These are phyloP conservation scores for Wallacemonas collosoma DNA, from an alignment of 208 protist genomes.

Conservation along the genomic window DNA sequence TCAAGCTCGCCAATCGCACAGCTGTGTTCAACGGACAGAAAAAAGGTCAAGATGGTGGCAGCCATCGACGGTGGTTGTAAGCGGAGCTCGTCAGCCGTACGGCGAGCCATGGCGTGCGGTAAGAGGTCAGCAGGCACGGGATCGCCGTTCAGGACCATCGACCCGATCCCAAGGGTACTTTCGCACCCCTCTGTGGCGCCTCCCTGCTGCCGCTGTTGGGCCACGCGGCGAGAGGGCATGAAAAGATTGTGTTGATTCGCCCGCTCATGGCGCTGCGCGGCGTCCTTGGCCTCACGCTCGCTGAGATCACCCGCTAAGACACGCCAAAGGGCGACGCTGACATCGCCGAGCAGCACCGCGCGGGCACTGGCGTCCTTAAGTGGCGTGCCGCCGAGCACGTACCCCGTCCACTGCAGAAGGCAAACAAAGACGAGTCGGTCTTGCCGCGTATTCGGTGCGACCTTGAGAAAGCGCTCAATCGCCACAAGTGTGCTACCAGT, in stretches of 20 bases:
- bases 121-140: slow-evolving; percentile 23
- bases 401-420: slow-evolving; percentile 66
- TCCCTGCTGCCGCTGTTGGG: not conserved
- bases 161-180: not conserved
- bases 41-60: slow-evolving; percentile 50
- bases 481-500: slow-evolving; percentile 1
- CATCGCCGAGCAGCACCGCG: slow-evolving; percentile 34
- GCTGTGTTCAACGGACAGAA: slow-evolving; percentile 43
- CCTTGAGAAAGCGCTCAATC: slow-evolving; percentile 57
- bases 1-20: slow-evolving; percentile 23
- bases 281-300: not conserved
- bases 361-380: slow-evolving; percentile 25
- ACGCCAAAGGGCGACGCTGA: slow-evolving; percentile 38
- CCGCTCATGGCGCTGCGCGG: not conserved
- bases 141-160: not conserved
- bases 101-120: slow-evolving; percentile 30
- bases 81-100: slow-evolving; percentile 35
- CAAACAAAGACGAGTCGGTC: slow-evolving; percentile 73
- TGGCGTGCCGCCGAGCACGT: slow-evolving; percentile 39
- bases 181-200: not conserved
- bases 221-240: slow-evolving; percentile 18
- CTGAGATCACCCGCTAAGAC: slow-evolving; percentile 39
- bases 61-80: slow-evolving; percentile 56
- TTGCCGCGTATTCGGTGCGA: slow-evolving; percentile 53
- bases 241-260: slow-evolving; percentile 6